Percentiles rank a stretch among this genome's conserved stretches.
Conservation (phyloP, 805 yeast species). For the Crinitomyces ghanaensis region DNA sequence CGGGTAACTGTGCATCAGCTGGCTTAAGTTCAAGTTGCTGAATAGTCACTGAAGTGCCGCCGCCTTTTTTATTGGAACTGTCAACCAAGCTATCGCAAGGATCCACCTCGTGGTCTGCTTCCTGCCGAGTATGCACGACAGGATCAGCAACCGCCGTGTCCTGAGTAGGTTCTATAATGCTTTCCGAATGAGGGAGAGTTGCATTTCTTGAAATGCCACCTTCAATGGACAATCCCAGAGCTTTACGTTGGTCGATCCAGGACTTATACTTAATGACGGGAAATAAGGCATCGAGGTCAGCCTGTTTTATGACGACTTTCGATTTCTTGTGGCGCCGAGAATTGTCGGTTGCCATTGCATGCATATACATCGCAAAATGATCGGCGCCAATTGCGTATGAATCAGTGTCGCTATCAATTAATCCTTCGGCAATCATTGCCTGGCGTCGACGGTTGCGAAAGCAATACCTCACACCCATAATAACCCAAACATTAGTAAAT, state of each 20-base stretch:
- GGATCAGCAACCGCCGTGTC: constrained; percentile 1
- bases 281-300: constrained; percentile 21
- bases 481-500: constrained; percentile 26
- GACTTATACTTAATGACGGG: constrained; percentile 22
- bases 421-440: constrained; percentile 9
- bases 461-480: constrained; percentile 25
- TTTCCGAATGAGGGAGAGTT: constrained; percentile 1
- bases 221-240: constrained; percentile 10
- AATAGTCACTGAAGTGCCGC: neutral
- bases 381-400: constrained; percentile 6
- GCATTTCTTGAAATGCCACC: constrained; percentile 13
- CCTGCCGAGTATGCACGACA: neutral
- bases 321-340: constrained; percentile 14
- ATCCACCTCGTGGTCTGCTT: no score
- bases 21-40: neutral
- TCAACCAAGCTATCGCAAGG: no score
- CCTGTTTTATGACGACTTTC: constrained; percentile 19
- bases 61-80: no score
- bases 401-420: constrained; percentile 6
- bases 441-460: constrained; percentile 19
- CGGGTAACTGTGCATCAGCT: neutral
- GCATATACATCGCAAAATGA: constrained; percentile 11
- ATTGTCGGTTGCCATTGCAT: constrained; percentile 12
- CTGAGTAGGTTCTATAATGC: neutral
- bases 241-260: constrained; percentile 21